Base-by-base conservation (phyloP, 441 rosid species). In the Geranium incanum region DNA sequence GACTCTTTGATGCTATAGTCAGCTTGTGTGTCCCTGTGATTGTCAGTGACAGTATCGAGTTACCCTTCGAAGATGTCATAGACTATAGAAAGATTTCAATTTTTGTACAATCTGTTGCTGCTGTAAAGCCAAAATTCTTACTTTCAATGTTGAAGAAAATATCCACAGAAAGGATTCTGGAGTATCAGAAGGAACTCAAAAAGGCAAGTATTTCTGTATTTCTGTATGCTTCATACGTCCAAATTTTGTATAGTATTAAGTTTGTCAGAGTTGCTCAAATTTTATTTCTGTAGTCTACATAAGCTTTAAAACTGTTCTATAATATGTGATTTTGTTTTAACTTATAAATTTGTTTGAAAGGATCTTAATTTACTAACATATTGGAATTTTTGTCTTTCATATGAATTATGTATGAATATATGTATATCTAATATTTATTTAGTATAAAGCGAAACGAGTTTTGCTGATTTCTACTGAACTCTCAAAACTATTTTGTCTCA, bases 11-110 rank as follows among this genome's bases (percentile, higher is more conserved):
- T 85, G 77, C 99, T 66, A 94, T 94, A 16, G 95, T 94, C 75
- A 94, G 99, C 80, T 81, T 92, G 86, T 94, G 99, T 71, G 82
- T 94, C 66, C 99, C 99, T 0, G 92, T 94, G 69, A 88, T 94
- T 50, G 78, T 92, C 37, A 94, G 97, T 77, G 93, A 90, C 74
- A 83, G 79, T 60, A 92, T 94, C 5, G 97, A 94, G 87, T 77
- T 94, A 77, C 98, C 98, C 57, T 92, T 90, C 68, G 97, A 94
- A 84, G 94, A 92, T 78, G 78, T 80, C 45, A 90, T 92, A 80
- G 90, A 92, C 74, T 92, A 94, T 68, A 87, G 79, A 70, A 91
- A 84, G 81, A 85, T 94, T 72, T 81, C 98, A 11, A 76, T 94
- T 68, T 94, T 94, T 72, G 89, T 94, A 43, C 91, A 83, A 75